Conservation (phyloP, 208 protist genomes). For the Jaenimonas drosophilae region DNA sequence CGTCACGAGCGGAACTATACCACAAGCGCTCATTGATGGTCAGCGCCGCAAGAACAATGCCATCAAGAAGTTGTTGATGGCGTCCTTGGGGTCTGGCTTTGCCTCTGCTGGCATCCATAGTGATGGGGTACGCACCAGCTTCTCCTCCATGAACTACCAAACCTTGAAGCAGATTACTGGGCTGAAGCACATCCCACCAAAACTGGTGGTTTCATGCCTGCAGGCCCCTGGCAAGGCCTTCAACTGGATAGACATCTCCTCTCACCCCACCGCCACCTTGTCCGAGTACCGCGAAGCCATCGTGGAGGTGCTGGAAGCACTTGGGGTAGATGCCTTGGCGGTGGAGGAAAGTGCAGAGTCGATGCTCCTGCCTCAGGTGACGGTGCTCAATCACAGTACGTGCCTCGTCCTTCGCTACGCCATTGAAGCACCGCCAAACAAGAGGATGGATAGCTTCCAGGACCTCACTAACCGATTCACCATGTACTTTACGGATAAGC, state of each 20-base stretch:
- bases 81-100: constrained; percentile 33
- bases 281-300: constrained; percentile 47
- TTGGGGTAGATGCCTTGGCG: constrained; percentile 40
- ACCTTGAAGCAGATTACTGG: constrained; percentile 47
- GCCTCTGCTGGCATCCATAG: constrained; percentile 28
- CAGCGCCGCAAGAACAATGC: constrained; percentile 18
- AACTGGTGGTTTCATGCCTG: constrained; percentile 54
- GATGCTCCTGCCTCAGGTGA: constrained; percentile 69
- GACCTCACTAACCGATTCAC: constrained; percentile 73
- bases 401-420: constrained; percentile 64
- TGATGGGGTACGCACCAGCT: constrained; percentile 46
- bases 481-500: constrained; percentile 21
- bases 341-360: constrained; percentile 44
- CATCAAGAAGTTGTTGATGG: constrained; percentile 36
- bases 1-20: neutral
- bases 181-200: constrained; percentile 32
- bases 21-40: constrained; percentile 6
- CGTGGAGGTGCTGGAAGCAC: constrained; percentile 30
- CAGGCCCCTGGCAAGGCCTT: constrained; percentile 13
- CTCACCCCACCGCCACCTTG: constrained; percentile 49
- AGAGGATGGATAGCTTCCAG: constrained; percentile 49
- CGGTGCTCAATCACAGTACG: constrained; percentile 29
- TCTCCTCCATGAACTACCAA: constrained; percentile 43
- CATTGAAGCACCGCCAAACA: constrained; percentile 20
- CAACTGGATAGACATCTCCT: constrained; percentile 62